A percentile compares a stretch with the other conserved stretches of the same genome.
These are phyloP conservation scores for Peronospora tabacina DNA, from an alignment of 352 stramenopile species.

Conservation along the genomic window DNA sequence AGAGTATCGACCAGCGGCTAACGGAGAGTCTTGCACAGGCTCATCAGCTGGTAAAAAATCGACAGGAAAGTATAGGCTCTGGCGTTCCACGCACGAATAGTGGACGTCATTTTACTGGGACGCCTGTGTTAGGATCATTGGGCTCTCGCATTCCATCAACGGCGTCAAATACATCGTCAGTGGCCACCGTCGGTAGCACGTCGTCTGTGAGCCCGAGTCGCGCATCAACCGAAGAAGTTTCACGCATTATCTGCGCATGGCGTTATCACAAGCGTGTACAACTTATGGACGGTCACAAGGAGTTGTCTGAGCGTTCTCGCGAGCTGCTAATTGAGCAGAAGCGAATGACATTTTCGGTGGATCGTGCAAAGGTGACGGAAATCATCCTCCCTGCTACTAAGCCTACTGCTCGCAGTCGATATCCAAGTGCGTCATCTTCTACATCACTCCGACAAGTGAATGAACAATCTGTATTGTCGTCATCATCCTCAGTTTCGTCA, in stretches of 20 bases:
- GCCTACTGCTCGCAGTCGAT: conserved; percentile 39
- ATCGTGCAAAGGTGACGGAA: conserved; percentile 77
- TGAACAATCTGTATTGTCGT: conserved; percentile 34
- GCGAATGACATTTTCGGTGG: conserved; percentile 76
- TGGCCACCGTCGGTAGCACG: conserved; percentile 36
- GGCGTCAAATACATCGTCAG: conserved; percentile 31
- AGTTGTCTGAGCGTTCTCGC: conserved; percentile 62
- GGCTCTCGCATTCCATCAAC: conserved; percentile 46
- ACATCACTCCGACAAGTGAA: conserved; percentile 30
- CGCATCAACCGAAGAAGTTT: conserved; percentile 58
- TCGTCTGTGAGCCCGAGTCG: conserved; percentile 48
- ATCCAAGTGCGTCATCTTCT: conserved; percentile 41
- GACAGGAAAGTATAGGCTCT: conserved; percentile 37
- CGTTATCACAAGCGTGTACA: conserved; percentile 81
- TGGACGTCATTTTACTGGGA: conserved; percentile 32
- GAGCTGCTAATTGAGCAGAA: conserved; percentile 85
- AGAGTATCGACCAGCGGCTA: conserved; percentile 73
- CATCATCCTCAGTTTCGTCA: conserved; percentile 36
- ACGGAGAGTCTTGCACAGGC: conserved; percentile 66
- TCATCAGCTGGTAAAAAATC: conserved; percentile 68
- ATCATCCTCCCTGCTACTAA: conserved; percentile 68
- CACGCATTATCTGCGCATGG: conserved; percentile 77
- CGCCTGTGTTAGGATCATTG: conserved; percentile 33
- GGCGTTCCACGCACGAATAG: conserved; percentile 48
- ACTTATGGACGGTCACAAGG: conserved; percentile 84